Evolutionary conservation across 164 flowering plant species (phyloP).

Genomic region (Vitis labrusca): DNA sequence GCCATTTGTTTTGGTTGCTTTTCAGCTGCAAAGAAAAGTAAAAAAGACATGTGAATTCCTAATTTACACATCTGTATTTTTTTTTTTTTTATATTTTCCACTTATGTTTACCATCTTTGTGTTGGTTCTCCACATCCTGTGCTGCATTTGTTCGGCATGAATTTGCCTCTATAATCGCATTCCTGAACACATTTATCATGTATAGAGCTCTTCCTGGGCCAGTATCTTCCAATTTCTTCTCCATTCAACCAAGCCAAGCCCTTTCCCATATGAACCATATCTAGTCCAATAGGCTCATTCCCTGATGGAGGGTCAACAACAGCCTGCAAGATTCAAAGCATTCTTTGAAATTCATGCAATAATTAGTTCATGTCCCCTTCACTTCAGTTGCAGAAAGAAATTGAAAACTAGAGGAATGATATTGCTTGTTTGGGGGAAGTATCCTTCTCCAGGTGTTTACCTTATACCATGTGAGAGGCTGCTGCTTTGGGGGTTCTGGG

Average conservation of each 20-base stretch:
- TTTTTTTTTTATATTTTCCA: neutral
- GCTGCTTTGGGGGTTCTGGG: slow-evolving; percentile 64
- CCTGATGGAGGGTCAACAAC: slow-evolving; percentile 82
- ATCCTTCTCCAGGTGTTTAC: slow-evolving; percentile 30
- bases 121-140: slow-evolving; percentile 95
- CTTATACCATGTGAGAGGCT: slow-evolving; percentile 98
- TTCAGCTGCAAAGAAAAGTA: too few species aligned
- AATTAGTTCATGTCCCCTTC: too few species aligned
- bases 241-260: slow-evolving; percentile 98
- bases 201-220: slow-evolving; percentile 69
- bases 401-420: neutral
- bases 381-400: neutral
- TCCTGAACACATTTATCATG: slow-evolving; percentile 56
- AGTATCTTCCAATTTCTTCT: slow-evolving; percentile 93
- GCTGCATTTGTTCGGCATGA: slow-evolving; percentile 78
- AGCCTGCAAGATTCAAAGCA: slow-evolving; percentile 45
- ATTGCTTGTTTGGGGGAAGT: too few species aligned
- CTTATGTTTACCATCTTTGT: slow-evolving; percentile 78
- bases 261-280: slow-evolving; percentile 96
- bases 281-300: slow-evolving; percentile 90
- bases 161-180: slow-evolving; percentile 93
- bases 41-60: neutral
- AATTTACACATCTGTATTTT: neutral
- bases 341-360: neutral
- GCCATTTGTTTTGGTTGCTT: too few species aligned